Percentiles rank a stretch among this genome's conserved stretches.
Evolutionary conservation across 73 alveolate genomes (phyloP).

Genomic region (Stentor coeruleus): DNA sequence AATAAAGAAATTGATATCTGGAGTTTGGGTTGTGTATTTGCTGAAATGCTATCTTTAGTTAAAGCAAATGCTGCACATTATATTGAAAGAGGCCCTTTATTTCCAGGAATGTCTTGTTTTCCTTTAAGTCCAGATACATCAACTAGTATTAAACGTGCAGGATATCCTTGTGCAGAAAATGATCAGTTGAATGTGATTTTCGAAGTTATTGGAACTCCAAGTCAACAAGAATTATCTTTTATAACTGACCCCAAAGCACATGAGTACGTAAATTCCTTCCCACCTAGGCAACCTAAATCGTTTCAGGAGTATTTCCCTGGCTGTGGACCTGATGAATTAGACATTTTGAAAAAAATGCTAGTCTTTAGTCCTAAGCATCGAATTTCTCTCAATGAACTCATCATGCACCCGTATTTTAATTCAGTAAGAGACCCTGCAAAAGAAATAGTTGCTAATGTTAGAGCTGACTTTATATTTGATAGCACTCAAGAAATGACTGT

Average conservation of each 20-base stretch:
- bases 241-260: constrained; percentile 82
- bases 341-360: constrained; percentile 58
- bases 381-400: constrained; percentile 73
- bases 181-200: constrained; percentile 89
- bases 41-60: constrained; percentile 90
- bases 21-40: constrained; percentile 96
- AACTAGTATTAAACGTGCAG: constrained; percentile 68
- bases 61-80: constrained; percentile 89
- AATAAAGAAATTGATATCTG: constrained; percentile 95
- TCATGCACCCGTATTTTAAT: constrained; percentile 58
- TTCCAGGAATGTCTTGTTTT: constrained; percentile 94
- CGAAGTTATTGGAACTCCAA: constrained; percentile 84
- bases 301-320: constrained; percentile 64
- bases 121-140: constrained; percentile 86
- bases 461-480: constrained; percentile 43
- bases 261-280: constrained; percentile 74
- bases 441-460: constrained; percentile 43
- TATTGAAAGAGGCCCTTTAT: constrained; percentile 89
- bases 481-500: constrained; percentile 39
- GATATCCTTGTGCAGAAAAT: constrained; percentile 73
- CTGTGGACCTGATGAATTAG: constrained; percentile 65
- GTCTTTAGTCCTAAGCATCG: constrained; percentile 74
- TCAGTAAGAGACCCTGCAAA: constrained; percentile 39
- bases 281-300: constrained; percentile 47
- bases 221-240: constrained; percentile 70